A percentile compares a stretch with the other conserved stretches of the same genome.
phyloP scores from a whole-genome alignment of 23 red algal species.

The Gracilaria domingensis region DNA sequence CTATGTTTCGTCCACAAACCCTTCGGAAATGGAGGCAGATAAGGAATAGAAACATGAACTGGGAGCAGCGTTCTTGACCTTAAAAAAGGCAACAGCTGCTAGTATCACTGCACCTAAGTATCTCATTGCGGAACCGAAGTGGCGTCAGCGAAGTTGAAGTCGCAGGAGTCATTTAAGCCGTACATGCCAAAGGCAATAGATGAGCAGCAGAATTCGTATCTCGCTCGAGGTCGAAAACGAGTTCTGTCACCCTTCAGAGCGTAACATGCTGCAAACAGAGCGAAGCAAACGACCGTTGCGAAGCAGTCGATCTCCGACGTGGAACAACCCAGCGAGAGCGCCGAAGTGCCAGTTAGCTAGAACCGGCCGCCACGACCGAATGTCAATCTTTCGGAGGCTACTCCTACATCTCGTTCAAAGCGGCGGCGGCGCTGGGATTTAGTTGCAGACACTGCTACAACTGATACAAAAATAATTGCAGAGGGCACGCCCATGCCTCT shows the following conservation, averaged over 20 bases:
- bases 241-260: constrained; percentile 3
- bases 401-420: constrained; percentile 19
- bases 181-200: constrained; percentile 63
- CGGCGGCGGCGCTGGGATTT: constrained; percentile 68
- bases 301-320: background rate
- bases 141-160: constrained; percentile 35
- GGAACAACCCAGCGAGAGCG: background rate
- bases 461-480: background rate
- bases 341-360: background rate
- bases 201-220: constrained; percentile 61
- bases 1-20: constrained; percentile 61
- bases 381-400: background rate
- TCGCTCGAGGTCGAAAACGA: constrained; percentile 47
- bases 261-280: background rate
- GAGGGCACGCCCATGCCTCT: background rate
- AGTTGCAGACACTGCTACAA: constrained; percentile 19
- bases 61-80: constrained; percentile 14
- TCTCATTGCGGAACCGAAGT: constrained; percentile 62
- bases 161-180: constrained; percentile 60
- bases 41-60: constrained; percentile 35
- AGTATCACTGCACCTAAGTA: constrained; percentile 51
- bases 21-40: background rate
- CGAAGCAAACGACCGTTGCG: no score
- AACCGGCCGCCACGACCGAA: background rate
- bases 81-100: background rate